These are phyloP conservation scores for Russula vinacea DNA, from an alignment of 768 basidiomycete species.

Conservation along the genomic window DNA sequence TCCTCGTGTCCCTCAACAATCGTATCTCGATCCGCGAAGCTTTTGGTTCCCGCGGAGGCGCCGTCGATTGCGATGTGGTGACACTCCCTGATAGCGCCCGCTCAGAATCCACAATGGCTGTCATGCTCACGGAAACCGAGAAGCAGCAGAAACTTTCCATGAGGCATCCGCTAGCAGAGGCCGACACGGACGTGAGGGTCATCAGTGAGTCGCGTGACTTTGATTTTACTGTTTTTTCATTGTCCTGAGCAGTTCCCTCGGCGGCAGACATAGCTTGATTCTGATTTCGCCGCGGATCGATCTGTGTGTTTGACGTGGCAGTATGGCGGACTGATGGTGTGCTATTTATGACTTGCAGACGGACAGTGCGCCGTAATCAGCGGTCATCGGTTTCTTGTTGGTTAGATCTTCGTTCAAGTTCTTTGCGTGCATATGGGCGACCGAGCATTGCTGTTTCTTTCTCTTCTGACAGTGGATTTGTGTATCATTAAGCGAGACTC, in stretches of 20 bases:
- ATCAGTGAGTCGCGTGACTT: neutral
- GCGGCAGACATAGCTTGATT: slow-evolving; percentile 5
- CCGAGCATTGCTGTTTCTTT: neutral
- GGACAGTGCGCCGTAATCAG: neutral
- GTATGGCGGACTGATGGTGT: neutral
- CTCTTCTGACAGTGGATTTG: neutral
- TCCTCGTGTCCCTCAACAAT: slow-evolving; percentile 33
- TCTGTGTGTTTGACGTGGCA: neutral
- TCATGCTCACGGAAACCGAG: slow-evolving; percentile 1
- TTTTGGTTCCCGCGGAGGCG: neutral
- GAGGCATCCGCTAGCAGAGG: neutral
- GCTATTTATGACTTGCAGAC: neutral
- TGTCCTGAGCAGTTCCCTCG: neutral
- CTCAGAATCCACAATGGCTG: neutral
- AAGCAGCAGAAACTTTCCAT: neutral
- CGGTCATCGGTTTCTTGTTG: neutral
- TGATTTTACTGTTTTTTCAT: no score
- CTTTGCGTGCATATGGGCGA: neutral
- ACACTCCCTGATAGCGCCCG: neutral
- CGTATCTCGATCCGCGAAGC: slow-evolving; percentile 18
- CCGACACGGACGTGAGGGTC: neutral
- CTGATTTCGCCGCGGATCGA: neutral
- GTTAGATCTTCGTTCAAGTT: neutral
- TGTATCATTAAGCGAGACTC: neutral
- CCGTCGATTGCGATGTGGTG: neutral